Percentiles rank a stretch among this genome's conserved stretches.
Evolutionary conservation across 495 filamentous ascomycete genomes (phyloP).

Genomic region (Neurospora sp.): DNA sequence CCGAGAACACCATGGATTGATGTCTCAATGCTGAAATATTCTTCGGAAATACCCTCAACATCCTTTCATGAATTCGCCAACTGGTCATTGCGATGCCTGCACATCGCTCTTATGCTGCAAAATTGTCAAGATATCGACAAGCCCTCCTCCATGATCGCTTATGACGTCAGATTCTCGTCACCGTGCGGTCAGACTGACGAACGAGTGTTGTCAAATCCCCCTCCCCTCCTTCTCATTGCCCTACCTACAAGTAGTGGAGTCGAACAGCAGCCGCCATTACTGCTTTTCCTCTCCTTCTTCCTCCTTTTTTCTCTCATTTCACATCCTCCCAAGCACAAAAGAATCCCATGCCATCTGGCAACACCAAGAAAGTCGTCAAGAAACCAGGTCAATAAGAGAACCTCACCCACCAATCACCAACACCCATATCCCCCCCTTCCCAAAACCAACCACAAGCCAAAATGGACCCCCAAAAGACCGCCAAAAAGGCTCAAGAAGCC

Average conservation of each 20-base stretch:
- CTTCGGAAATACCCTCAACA: not conserved
- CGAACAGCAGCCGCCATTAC: not conserved
- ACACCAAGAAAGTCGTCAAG: not conserved
- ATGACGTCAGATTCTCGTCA: not conserved
- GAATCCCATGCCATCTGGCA: not conserved
- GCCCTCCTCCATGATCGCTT: not conserved
- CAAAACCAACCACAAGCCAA: not conserved
- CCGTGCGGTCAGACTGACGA: not conserved
- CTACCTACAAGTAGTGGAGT: not conserved
- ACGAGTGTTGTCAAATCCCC: not conserved
- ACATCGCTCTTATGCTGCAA: not conserved
- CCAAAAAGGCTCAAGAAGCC: slow-evolving; percentile 5
- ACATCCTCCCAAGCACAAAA: not conserved
- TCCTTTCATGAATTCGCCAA: not conserved
- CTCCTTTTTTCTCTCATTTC: not conserved
- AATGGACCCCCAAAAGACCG: not conserved
- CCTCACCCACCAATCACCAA: not conserved
- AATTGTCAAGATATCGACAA: not conserved
- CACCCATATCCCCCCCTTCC: not conserved
- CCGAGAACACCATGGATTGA: not conserved
- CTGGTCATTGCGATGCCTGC: not conserved
- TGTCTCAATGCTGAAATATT: not conserved
- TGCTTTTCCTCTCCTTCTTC: not conserved
- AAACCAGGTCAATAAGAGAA: not conserved
- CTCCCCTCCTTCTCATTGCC: not conserved